These are phyloP conservation scores for Fennellomyces sp. DNA, from an alignment of 371 early-diverging fungal species.

Conservation along the genomic window DNA sequence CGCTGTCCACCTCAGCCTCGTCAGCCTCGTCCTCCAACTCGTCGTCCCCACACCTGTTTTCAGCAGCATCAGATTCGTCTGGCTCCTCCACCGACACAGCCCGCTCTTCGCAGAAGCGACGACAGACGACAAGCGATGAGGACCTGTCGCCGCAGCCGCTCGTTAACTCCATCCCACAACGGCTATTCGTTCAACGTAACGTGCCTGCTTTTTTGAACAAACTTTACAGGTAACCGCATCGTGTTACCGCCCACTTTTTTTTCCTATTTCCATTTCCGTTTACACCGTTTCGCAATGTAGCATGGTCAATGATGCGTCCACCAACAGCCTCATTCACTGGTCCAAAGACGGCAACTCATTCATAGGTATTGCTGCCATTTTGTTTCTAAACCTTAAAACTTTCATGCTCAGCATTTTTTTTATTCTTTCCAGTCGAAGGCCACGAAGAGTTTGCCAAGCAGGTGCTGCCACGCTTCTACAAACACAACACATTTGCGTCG, in stretches of 20 bases:
- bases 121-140: slow-evolving; percentile 1
- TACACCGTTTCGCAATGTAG: slow-evolving; percentile 20
- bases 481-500: slow-evolving; percentile 82
- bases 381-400: neutral
- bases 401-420: neutral
- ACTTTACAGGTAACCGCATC: slow-evolving; percentile 78
- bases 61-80: neutral
- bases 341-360: slow-evolving; percentile 76
- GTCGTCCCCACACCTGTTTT: neutral
- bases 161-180: neutral
- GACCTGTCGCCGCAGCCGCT: neutral
- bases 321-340: slow-evolving; percentile 76
- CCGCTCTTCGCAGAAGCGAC: neutral
- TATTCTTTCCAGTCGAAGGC: slow-evolving; percentile 39
- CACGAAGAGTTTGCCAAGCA: slow-evolving; percentile 81
- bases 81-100: neutral
- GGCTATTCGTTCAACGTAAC: slow-evolving; percentile 37
- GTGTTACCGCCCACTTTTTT: no score
- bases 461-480: slow-evolving; percentile 77
- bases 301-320: slow-evolving; percentile 70
- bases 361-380: slow-evolving; percentile 37
- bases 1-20: neutral
- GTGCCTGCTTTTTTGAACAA: slow-evolving; percentile 89
- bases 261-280: neutral
- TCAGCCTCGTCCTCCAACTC: neutral